Evolutionary conservation across 805 yeast genomes (phyloP).

Genomic region (Ogataea sp.): DNA sequence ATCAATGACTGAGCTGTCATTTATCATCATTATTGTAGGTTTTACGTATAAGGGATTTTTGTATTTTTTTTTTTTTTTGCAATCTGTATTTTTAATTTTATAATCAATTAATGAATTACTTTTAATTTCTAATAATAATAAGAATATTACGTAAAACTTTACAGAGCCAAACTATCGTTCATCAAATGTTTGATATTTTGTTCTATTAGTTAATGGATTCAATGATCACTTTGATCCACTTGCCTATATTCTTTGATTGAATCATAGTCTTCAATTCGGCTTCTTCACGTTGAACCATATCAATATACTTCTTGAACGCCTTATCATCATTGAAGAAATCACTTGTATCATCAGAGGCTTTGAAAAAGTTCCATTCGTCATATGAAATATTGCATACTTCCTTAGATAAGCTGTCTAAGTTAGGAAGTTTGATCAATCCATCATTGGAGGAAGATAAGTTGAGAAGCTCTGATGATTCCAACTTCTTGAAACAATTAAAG

Average conservation of each 20-base stretch:
- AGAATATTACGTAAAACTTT: not conserved
- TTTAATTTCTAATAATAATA: too few species aligned
- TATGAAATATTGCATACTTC: not conserved
- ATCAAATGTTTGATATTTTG: too few species aligned
- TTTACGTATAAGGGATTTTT: too few species aligned
- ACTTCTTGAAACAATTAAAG: constrained; percentile 20
- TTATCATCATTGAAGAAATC: not conserved
- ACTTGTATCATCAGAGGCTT: not conserved
- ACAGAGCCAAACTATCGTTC: too few species aligned
- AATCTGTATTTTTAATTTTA: not conserved
- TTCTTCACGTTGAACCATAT: not conserved
- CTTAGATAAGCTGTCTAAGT: not conserved
- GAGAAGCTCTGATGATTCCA: constrained; percentile 5
- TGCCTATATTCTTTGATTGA: not conserved
- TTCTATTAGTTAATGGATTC: not conserved
- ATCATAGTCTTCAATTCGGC: not conserved
- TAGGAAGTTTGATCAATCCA: constrained; percentile 4
- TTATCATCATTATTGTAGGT: not conserved
- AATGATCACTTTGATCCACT: not conserved
- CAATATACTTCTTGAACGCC: not conserved
- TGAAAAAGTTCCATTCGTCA: not conserved
- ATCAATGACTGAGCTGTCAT: not conserved
- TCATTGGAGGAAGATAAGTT: not conserved
- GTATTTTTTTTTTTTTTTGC: not conserved
- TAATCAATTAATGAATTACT: not conserved